Evolutionary conservation across 192 early-diverging fungal species (phyloP).

Genomic region (Coemansia sp.): DNA sequence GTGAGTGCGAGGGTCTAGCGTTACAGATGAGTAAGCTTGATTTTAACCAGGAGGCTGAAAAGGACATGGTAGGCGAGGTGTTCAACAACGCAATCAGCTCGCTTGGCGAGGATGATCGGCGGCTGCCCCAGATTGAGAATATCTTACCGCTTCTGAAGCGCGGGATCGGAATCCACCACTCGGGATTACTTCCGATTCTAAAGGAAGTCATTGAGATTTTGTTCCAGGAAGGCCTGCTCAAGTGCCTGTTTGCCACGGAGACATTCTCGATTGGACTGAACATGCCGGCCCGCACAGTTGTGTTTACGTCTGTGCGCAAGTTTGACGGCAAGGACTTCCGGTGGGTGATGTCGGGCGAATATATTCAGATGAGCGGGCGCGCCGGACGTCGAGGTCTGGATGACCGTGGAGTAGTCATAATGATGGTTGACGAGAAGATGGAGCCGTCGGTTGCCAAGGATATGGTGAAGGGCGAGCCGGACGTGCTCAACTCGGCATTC

Average conservation of each 20-base stretch:
- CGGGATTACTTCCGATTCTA: constrained; percentile 91
- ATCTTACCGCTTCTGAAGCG: constrained; percentile 87
- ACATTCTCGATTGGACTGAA: constrained; percentile 99
- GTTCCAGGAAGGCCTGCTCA: constrained; percentile 95
- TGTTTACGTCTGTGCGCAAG: constrained; percentile 91
- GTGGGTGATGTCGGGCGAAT: constrained; percentile 90
- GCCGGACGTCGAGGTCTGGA: constrained; percentile 96
- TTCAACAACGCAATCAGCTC: constrained; percentile 85
- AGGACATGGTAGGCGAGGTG: constrained; percentile 79
- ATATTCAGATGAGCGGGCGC: constrained; percentile 99
- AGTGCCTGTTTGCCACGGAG: constrained; percentile 98
- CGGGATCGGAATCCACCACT: constrained; percentile 97
- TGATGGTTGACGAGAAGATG: constrained; percentile 97
- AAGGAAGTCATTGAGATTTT: constrained; percentile 98
- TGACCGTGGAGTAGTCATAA: constrained; percentile 94
- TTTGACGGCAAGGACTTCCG: constrained; percentile 88
- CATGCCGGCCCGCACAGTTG: constrained; percentile 99
- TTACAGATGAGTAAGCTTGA: constrained; percentile 90
- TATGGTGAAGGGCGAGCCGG: constrained; percentile 88
- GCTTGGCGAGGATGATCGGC: constrained; percentile 87
- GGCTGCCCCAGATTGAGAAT: constrained; percentile 90
- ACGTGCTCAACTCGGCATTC: constrained; percentile 92
- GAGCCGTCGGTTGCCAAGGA: constrained; percentile 87
- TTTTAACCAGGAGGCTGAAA: constrained; percentile 85
- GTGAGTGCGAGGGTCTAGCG: constrained; percentile 91